Evolutionary conservation across 768 basidiomycete species (phyloP).

Genomic region (Russula emetica): DNA sequence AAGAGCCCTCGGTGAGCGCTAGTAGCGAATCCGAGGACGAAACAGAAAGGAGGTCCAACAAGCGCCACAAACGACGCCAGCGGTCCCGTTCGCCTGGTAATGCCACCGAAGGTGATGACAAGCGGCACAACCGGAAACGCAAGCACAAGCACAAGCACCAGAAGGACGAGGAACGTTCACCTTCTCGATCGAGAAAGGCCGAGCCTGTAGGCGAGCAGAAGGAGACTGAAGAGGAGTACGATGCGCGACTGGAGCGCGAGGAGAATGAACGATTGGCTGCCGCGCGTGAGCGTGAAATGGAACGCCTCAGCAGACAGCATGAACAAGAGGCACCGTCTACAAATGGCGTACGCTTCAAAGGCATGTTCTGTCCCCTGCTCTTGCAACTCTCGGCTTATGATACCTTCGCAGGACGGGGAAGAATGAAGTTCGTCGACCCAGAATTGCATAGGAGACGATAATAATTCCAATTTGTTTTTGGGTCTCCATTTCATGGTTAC

Average conservation of each 20-base stretch:
- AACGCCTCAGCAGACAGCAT: slow-evolving; percentile 42
- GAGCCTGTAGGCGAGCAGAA: slow-evolving; percentile 15
- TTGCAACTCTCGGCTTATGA: slow-evolving; percentile 3
- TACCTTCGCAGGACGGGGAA: slow-evolving; percentile 47
- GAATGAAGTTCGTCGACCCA: slow-evolving; percentile 66
- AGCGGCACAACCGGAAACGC: slow-evolving; percentile 30
- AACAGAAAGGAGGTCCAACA: slow-evolving; percentile 8
- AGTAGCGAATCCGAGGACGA: slow-evolving; percentile 23
- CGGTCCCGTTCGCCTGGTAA: slow-evolving; percentile 21
- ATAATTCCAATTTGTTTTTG: slow-evolving; percentile 3
- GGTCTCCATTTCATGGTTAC: background rate
- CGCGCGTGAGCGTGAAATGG: slow-evolving; percentile 46
- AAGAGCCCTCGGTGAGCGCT: slow-evolving; percentile 19
- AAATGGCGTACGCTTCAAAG: slow-evolving; percentile 63
- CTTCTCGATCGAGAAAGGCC: slow-evolving; percentile 11
- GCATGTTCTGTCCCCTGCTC: slow-evolving; percentile 33
- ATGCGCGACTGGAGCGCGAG: slow-evolving; percentile 60
- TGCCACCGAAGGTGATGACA: slow-evolving; percentile 15
- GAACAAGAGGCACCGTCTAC: slow-evolving; percentile 35
- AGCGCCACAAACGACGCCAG: slow-evolving; percentile 26
- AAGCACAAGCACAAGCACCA: slow-evolving; percentile 32
- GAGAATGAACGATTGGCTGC: slow-evolving; percentile 55
- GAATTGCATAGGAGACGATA: slow-evolving; percentile 39
- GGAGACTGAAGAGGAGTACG: slow-evolving; percentile 74
- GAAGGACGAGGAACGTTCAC: slow-evolving; percentile 30